Evolutionary conservation across 768 basidiomycete genomes (phyloP).

Genomic region (Chalciporus pseudorubinellus): DNA sequence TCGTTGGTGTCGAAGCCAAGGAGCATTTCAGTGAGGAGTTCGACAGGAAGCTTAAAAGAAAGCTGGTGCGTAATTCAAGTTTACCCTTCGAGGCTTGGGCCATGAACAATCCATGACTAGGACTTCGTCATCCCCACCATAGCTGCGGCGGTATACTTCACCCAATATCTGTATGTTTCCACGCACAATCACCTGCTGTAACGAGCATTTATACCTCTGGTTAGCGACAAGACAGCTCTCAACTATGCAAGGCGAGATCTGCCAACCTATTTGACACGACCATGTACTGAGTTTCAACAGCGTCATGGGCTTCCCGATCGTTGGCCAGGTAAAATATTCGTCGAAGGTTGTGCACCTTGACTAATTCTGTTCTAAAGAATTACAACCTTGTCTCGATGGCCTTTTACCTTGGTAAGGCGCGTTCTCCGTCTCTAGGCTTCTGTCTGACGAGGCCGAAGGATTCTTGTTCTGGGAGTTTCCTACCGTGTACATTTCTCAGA

Average conservation of each 20-base stretch:
- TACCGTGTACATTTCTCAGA: constrained; percentile 64
- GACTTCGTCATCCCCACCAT: constrained; percentile 53
- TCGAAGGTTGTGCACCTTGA: background rate
- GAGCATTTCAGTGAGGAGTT: constrained; percentile 59
- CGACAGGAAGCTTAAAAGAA: constrained; percentile 53
- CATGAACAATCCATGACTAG: too few species aligned
- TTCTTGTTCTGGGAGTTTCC: constrained; percentile 64
- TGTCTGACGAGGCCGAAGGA: constrained; percentile 31
- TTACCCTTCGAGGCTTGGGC: constrained; percentile 32
- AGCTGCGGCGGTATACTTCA: constrained; percentile 66
- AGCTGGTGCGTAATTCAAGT: constrained; percentile 48
- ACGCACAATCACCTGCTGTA: background rate
- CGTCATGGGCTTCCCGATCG: constrained; percentile 66
- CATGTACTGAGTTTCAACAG: constrained; percentile 28
- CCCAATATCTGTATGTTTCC: constrained; percentile 54
- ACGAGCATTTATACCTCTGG: constrained; percentile 3
- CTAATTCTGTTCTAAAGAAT: constrained; percentile 34
- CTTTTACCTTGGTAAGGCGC: constrained; percentile 55
- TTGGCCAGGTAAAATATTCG: constrained; percentile 45
- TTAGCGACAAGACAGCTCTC: constrained; percentile 65
- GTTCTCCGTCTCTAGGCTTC: background rate
- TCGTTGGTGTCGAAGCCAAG: constrained; percentile 54
- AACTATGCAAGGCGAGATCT: constrained; percentile 60
- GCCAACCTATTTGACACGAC: background rate
- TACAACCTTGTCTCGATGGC: constrained; percentile 65